phyloP scores from a whole-genome alignment of 2,329 filamentous ascomycete genomes.

The Hymenoscyphus repandus region DNA sequence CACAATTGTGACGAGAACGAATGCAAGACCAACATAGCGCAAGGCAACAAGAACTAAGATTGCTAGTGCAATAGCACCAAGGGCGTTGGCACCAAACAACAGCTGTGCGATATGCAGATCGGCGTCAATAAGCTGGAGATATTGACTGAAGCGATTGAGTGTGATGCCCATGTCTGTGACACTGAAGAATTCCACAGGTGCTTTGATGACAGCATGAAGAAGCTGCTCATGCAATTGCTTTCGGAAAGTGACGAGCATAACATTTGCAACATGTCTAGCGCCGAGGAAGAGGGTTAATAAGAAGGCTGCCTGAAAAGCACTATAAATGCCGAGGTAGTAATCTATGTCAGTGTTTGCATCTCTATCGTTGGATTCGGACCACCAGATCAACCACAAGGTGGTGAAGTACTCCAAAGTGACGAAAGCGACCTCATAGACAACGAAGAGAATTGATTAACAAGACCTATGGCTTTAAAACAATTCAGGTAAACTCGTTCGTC shows the following conservation, averaged over 20 bases:
- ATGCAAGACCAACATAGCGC: too few species aligned
- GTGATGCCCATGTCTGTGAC: background rate
- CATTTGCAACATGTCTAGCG: too few species aligned
- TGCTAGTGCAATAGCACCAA: too few species aligned
- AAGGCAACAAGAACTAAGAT: too few species aligned
- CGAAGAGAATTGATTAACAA: background rate
- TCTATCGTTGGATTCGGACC: background rate
- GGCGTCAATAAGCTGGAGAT: conserved; percentile 1
- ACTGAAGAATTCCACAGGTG: background rate
- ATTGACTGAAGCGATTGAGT: background rate
- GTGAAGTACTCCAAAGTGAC: background rate
- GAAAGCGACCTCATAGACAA: background rate
- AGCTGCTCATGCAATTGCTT: conserved; percentile 25
- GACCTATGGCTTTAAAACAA: background rate
- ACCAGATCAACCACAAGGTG: background rate
- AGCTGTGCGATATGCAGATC: conserved; percentile 32
- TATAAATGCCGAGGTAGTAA: conserved; percentile 8
- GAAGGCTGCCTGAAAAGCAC: too few species aligned
- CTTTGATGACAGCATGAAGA: conserved; percentile 21
- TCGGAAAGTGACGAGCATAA: background rate
- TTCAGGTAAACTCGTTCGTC: too few species aligned
- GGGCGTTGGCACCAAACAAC: too few species aligned
- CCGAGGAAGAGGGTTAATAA: too few species aligned
- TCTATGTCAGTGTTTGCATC: conserved; percentile 1
- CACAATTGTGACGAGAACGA: too few species aligned